Evolutionary conservation across 306 rosid species (phyloP).

Genomic region (Rubus parviflorus): DNA sequence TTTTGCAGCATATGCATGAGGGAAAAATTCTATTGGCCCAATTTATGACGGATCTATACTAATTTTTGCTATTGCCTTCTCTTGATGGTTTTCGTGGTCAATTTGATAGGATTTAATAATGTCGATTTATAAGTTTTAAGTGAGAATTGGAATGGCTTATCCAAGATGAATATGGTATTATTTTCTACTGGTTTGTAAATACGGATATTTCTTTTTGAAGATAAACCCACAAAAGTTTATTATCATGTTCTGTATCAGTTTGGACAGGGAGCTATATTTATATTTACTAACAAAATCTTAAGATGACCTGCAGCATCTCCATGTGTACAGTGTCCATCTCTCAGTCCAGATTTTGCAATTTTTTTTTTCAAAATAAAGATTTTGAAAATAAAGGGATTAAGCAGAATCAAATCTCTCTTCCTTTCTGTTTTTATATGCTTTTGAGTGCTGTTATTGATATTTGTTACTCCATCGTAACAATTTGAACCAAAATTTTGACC

Average conservation of each 20-base stretch:
- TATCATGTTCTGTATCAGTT: not conserved
- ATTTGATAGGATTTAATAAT: not conserved
- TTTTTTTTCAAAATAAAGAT: not conserved
- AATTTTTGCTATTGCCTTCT: not conserved
- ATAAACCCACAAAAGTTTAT: not conserved
- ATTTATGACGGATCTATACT: not conserved
- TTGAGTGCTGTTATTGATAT: not conserved
- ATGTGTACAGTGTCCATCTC: not conserved
- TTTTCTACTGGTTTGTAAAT: not conserved
- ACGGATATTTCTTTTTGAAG: not conserved
- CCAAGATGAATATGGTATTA: not conserved
- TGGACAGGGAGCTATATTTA: not conserved
- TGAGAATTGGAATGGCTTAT: not conserved
- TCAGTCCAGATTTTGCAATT: not conserved
- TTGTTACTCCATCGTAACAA: not conserved
- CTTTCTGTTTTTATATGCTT: not conserved
- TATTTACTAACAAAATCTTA: not conserved
- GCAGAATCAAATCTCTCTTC: not conserved
- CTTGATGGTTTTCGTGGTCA: not conserved
- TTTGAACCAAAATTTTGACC: not conserved
- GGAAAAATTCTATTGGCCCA: not conserved
- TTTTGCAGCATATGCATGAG: not conserved
- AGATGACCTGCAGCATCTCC: not conserved
- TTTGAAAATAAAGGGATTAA: not conserved
- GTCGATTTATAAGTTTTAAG: not conserved